Conservation (phyloP, 2,329 filamentous ascomycete species). For the Aspergillus floridensis region DNA sequence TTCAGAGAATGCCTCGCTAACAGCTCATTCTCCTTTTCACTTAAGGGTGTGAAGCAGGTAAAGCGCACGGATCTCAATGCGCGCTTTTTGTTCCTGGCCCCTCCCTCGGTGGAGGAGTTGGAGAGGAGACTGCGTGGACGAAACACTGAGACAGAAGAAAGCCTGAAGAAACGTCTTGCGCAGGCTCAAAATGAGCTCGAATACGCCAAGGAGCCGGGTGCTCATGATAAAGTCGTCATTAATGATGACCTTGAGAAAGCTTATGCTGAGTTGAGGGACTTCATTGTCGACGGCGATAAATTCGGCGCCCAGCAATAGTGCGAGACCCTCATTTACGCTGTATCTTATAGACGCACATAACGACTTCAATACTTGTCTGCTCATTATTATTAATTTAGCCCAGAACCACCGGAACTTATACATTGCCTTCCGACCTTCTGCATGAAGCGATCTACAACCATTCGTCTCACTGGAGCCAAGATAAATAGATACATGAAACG, state of each 20-base stretch:
- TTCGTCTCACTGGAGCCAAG: constrained; percentile 30
- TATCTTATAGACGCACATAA: not conserved
- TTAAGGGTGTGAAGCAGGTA: constrained; percentile 84
- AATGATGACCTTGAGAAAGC: constrained; percentile 64
- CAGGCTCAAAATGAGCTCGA: constrained; percentile 75
- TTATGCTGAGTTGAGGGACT: constrained; percentile 54
- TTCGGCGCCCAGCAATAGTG: constrained; percentile 30
- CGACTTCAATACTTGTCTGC: not conserved
- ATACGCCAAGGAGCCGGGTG: constrained; percentile 65
- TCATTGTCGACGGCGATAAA: constrained; percentile 45
- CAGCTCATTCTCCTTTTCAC: not conserved
- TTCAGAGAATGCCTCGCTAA: constrained; percentile 3
- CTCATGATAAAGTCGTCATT: constrained; percentile 63
- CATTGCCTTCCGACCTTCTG: not conserved
- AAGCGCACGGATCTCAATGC: constrained; percentile 71
- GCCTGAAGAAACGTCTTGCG: constrained; percentile 62
- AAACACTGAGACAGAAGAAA: constrained; percentile 74
- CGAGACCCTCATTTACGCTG: not conserved
- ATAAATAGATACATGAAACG: constrained; percentile 38
- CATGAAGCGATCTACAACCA: constrained; percentile 20
- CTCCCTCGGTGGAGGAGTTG: constrained; percentile 70
- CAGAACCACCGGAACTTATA: not conserved
- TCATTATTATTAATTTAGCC: not conserved
- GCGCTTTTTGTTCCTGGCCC: constrained; percentile 80
- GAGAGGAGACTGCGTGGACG: constrained; percentile 72